Base-by-base conservation (phyloP, 2,329 filamentous ascomycete genomes). In the Colletotrichum lentis region DNA sequence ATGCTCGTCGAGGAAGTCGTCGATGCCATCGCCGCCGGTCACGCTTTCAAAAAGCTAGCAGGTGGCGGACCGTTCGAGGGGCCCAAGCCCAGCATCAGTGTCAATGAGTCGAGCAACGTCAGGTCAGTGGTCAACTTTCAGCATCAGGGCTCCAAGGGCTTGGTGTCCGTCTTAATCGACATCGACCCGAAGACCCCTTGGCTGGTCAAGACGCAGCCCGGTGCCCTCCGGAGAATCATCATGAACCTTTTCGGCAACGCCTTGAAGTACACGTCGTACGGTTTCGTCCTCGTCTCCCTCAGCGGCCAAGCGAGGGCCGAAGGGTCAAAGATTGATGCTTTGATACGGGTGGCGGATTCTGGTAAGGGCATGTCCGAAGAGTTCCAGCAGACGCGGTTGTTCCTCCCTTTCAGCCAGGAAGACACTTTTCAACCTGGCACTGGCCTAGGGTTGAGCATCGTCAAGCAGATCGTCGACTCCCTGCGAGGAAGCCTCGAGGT, bases 221-320 rank as follows among this genome's bases (percentile, higher is more conserved):
- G 86, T 3, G 79, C 79, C 1, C 72, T 81, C 8, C 76, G 80
- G n/a, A 80, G 86, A 8, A 83, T 90, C 54, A 80, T 89, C 55
- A 88, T 89, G 86, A 90, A 90, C 64, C 72, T 90, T 0, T 85
- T 89, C 49, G 85, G 85, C 10, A 90, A 90, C 71, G 82, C 88
- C 0, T 79, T 90, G 72, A 90, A 90, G 73, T 90, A 89, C 66
- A 90, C 86, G 0, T 78, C 81, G 2, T 73, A 77, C 1, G 87
- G 87, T 3, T 83, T 78, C 61, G 81, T 89, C 2, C 79, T 80
- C 8, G 76, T 86, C 18, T 75, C 74, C 0, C 70, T 80, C 0
- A 69, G 69, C 1, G 73, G 73, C 1, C 74, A 78, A 37, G 18
- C 63, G 3, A 70, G 70, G 7, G 49, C 61, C 0, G 71, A 73